Evolutionary conservation across 2,329 filamentous ascomycete species (phyloP).

Genomic region (Aphanocladium album): DNA sequence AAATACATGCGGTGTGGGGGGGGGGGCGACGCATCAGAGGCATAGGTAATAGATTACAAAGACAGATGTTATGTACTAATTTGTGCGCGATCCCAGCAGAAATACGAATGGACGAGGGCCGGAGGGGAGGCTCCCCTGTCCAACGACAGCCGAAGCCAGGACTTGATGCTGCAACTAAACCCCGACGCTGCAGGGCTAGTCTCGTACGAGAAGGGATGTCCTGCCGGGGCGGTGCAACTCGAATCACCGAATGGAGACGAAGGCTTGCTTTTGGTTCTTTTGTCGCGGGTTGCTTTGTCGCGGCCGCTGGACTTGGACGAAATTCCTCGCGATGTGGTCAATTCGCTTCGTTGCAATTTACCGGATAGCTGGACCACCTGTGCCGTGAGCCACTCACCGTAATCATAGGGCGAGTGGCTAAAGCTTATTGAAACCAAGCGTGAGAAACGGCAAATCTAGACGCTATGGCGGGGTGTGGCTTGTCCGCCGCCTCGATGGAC

Average conservation of each 20-base stretch:
- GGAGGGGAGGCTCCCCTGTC: not conserved
- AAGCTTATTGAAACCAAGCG: not conserved
- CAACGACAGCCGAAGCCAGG: conserved; percentile 5
- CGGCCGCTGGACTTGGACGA: no score
- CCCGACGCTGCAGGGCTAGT: not conserved
- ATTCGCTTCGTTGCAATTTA: not conserved
- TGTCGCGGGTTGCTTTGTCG: not conserved
- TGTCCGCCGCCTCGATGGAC: not conserved
- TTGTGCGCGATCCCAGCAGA: not conserved
- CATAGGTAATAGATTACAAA: not conserved
- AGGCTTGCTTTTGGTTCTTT: not conserved
- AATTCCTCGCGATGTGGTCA: not conserved
- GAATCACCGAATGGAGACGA: not conserved
- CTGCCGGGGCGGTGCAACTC: not conserved
- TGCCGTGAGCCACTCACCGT: not conserved
- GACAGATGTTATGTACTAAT: not conserved
- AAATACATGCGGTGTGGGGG: no score
- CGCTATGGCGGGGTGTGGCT: not conserved
- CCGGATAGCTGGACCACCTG: not conserved
- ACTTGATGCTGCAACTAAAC: not conserved
- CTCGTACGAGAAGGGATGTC: not conserved
- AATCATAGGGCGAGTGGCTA: not conserved
- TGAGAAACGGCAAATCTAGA: not conserved
- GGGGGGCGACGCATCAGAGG: no score
- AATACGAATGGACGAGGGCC: not conserved